Base-by-base conservation (phyloP, 352 stramenopile genomes). In the Pythium biforme region DNA sequence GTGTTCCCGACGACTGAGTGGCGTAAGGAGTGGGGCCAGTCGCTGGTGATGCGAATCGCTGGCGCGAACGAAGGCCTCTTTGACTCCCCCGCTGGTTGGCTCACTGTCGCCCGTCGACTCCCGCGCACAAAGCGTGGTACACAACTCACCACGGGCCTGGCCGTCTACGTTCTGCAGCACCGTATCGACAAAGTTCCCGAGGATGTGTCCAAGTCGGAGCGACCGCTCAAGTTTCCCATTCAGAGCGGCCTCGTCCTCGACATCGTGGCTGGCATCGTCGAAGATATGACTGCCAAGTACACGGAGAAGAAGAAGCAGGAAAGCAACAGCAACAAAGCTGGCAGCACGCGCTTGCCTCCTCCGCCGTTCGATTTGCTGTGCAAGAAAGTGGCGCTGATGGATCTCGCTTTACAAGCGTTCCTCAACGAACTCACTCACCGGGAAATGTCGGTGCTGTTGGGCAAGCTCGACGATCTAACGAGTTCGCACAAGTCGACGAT, bases 381-480 rank as follows among this genome's bases (percentile, higher is more conserved):
- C 70, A 92, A 88, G 60, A 94, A 92, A 55, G 77, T 94, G 25
- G 83, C 83, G 17, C 70, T 94, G 45, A 91, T 94, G 83, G 85
- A 94, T 50, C 60, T 92, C 33, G 85, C 85, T 31, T 69, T 94
- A 45, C 81, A 92, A 58, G 80, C 81, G 0, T 92, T 91, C 34
- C 62, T 92, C 19, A 91, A 92, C 37, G 76, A 88, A 47, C 69
- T 90, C 29, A 88, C 81, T 46, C 73, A 76, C 8, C 79, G 84
- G 27, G 80, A 92, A 61, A 88, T 92, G 72, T 59, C 71, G 23
- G 64, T 90, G 33, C 73, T 94, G 59, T 67, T 94, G 33, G 56
- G 70, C 39, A 92, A 91, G 59, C 70, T 94, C 19, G 85, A 94
- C 53, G 69, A 76, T 25, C 64, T 94, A 39, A 76, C 77, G n/a